Evolutionary conservation across 345 rosid genomes (phyloP), one percentile per base, ranked within the genome.

Genomic region (Citrus medica): DNA sequence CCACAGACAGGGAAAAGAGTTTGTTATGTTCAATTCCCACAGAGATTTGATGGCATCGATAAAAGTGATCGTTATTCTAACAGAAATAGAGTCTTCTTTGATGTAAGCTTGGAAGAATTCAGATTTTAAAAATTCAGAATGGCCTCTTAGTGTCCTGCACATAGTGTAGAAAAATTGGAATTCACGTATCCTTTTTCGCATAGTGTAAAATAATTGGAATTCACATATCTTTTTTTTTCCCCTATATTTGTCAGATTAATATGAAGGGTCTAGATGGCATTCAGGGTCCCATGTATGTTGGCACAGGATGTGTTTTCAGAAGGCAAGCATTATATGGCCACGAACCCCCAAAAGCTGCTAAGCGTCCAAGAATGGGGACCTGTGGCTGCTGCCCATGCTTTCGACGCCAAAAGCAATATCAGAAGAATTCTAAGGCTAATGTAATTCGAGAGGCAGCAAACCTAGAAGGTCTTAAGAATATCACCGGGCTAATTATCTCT

Each of bases 281-380:
- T 77, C 99, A 96, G 76, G 98, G 98, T 70, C 98, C 99, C 48
- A 94, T 92, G 13, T 94, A 96, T 32, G 98, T 94, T 38, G 99
- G 99, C 82, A 94, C 97, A 35, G 98, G 99, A 60, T 96, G 99
- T 83, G 98, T 92, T 37, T 96, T 96, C 85, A 90, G 90, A 78
- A 82, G 99, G 76, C 94, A 90, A 69, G 99, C 99, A 71, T 86
- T 96, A 10, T 96, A 94, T 79, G 98, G 99, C 25, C 93, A 94
- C 78, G 87, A 90, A 28, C 98, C 98, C n/a, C 98, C 99, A 16
- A 90, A 87, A 84, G 95, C 89, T 69, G 89, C 89, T 51, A 92
- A 88, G 85, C 97, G 98, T 66, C 98, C 99, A 5, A 94, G 93
- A 86, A 96, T 96, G 99, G 92, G 84, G 21, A 94, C 84, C 86